phyloP scores from a whole-genome alignment of 208 protist species.

The Acanthamoeba triangularis region DNA sequence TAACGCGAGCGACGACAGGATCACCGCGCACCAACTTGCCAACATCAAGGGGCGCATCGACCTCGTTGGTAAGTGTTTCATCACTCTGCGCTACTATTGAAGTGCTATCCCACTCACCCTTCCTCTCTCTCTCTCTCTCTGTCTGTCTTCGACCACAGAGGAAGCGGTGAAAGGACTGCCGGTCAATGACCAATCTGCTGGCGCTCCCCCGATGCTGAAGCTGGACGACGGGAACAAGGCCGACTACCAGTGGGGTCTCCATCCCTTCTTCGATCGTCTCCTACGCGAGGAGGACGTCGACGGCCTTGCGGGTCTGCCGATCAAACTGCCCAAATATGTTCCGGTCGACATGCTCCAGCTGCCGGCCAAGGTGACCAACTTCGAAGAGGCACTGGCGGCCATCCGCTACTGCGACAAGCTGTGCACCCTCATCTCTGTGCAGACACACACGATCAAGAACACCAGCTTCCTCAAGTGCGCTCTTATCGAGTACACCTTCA shows the following conservation, averaged over 20 bases:
- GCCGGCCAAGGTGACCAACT: conserved; percentile 74
- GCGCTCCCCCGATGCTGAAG: conserved; percentile 34
- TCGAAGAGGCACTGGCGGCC: conserved; percentile 85
- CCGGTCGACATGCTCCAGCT: conserved; percentile 85
- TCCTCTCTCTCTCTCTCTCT: background rate
- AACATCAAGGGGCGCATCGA: conserved; percentile 72
- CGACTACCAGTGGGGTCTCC: conserved; percentile 74
- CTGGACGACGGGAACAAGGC: conserved; percentile 65
- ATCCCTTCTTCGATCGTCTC: conserved; percentile 83
- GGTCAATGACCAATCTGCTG: conserved; percentile 22
- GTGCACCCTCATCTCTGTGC: conserved; percentile 87
- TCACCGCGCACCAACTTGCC: conserved; percentile 59
- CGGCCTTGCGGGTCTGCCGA: conserved; percentile 80
- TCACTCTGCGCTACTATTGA: background rate
- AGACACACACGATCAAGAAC: conserved; percentile 83
- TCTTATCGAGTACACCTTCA: conserved; percentile 87
- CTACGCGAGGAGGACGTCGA: conserved; percentile 80
- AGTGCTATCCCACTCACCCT: background rate
- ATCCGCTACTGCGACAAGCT: conserved; percentile 87
- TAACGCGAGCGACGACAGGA: conserved; percentile 22
- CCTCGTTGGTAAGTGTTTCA: background rate
- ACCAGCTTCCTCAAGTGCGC: conserved; percentile 84
- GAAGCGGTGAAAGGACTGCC: conserved; percentile 28
- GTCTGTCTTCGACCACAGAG: background rate
- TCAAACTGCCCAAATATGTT: conserved; percentile 80